These are phyloP conservation scores for Metschnikowia picachoensis DNA, from an alignment of 805 yeast genomes.

Conservation along the genomic window DNA sequence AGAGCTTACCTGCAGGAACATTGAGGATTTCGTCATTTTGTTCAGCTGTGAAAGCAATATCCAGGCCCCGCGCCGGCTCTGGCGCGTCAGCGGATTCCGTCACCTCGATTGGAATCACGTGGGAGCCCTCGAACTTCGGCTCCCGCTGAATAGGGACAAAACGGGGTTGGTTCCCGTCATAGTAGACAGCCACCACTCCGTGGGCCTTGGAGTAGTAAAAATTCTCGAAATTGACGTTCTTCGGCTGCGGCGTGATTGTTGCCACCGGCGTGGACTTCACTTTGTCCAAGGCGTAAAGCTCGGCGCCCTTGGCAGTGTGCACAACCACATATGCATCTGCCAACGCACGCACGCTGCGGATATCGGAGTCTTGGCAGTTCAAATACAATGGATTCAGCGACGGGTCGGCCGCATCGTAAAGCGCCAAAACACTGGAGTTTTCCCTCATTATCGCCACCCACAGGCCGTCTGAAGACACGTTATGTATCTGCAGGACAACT, in stretches of 20 bases:
- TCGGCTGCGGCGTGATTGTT: conserved; percentile 17
- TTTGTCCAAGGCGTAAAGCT: conserved; percentile 23
- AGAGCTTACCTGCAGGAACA: conserved; percentile 22
- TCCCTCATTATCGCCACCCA: conserved; percentile 2
- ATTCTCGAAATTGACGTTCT: conserved; percentile 19
- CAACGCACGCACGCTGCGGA: conserved; percentile 7
- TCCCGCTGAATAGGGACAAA: conserved; percentile 19
- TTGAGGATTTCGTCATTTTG: conserved; percentile 22
- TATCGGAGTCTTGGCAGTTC: conserved; percentile 3
- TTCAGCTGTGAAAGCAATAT: conserved; percentile 21
- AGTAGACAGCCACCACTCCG: conserved; percentile 40
- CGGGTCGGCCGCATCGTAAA: conserved; percentile 9
- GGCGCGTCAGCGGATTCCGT: conserved; percentile 13
- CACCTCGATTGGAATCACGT: conserved; percentile 27
- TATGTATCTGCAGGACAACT: too few species aligned
- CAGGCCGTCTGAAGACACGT: conserved; percentile 7
- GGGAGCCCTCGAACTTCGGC: conserved; percentile 12
- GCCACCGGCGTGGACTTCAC: conserved; percentile 7
- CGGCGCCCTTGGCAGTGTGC: conserved; percentile 29
- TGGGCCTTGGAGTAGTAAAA: conserved; percentile 28
- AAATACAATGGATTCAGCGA: conserved; percentile 1
- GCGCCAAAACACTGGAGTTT: conserved; percentile 3
- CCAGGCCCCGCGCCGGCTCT: conserved; percentile 13
- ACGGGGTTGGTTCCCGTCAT: conserved; percentile 28
- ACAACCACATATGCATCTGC: conserved; percentile 18